Conservation (phyloP, 495 filamentous ascomycete genomes). For the Trichoderma asperelloides region DNA sequence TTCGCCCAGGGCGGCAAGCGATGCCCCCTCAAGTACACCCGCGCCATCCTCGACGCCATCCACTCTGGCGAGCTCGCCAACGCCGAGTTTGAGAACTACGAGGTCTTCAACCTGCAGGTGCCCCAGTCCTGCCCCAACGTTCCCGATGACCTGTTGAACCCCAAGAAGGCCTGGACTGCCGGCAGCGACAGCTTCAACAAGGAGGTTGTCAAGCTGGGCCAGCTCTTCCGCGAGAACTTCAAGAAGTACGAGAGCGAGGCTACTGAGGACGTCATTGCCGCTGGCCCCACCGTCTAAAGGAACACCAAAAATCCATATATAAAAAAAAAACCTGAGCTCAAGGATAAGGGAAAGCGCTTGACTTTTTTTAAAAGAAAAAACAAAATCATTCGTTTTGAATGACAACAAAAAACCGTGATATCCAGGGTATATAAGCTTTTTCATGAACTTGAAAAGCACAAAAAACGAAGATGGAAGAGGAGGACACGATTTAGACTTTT, state of each 20-base stretch:
- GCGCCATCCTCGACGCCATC: constrained; percentile 95
- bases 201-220: constrained; percentile 82
- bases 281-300: constrained; percentile 45
- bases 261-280: constrained; percentile 70
- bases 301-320: too few relatives aligned
- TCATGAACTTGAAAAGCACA: background rate
- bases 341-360: background rate
- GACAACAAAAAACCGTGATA: background rate
- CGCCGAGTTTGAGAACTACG: constrained; percentile 87
- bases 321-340: background rate
- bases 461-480: background rate
- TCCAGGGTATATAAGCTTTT: background rate
- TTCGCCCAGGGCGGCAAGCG: constrained; percentile 93
- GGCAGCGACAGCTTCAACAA: constrained; percentile 64
- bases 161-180: constrained; percentile 81
- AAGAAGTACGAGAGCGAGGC: constrained; percentile 87
- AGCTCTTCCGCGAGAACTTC: constrained; percentile 92
- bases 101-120: constrained; percentile 90
- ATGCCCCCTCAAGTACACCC: constrained; percentile 97
- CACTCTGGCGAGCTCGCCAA: constrained; percentile 92
- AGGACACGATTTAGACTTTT: background rate
- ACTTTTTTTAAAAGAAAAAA: background rate
- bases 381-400: background rate
- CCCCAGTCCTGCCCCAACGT: constrained; percentile 81
- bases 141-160: constrained; percentile 87